Percentiles rank a stretch among this genome's conserved stretches.
These are phyloP conservation scores for Boletus sp. DNA, from an alignment of 768 basidiomycete species.

Conservation along the genomic window DNA sequence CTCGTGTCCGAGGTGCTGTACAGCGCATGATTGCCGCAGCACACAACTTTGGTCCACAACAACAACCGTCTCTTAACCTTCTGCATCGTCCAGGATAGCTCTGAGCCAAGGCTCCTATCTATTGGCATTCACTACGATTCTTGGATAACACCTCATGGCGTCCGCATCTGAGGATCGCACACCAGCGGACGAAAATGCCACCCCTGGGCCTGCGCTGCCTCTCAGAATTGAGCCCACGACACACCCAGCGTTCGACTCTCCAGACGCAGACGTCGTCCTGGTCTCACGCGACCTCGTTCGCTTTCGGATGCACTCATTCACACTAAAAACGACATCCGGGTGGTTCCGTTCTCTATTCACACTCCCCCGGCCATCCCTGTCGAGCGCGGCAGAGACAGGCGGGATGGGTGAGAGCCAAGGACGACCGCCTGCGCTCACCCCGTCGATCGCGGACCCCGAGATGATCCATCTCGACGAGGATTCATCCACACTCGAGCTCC, in stretches of 20 bases:
- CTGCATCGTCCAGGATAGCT: not conserved
- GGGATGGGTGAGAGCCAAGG: not conserved
- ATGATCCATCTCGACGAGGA: constrained; percentile 58
- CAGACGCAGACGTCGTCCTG: constrained; percentile 55
- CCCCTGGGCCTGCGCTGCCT: not conserved
- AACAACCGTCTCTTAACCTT: not conserved
- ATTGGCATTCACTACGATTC: not conserved
- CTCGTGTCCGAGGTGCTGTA: not conserved
- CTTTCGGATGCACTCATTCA: constrained; percentile 59
- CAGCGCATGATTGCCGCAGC: not conserved
- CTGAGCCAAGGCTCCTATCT: not conserved
- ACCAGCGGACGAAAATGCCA: not conserved
- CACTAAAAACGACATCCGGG: constrained; percentile 57
- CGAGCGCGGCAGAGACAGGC: not conserved
- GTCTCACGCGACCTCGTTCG: constrained; percentile 45
- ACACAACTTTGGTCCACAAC: not conserved
- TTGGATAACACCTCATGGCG: constrained; percentile 10
- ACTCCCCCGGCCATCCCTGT: constrained; percentile 41
- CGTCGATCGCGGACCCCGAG: constrained; percentile 25
- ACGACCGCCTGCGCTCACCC: constrained; percentile 4
- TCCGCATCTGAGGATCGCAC: constrained; percentile 11
- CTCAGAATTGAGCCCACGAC: constrained; percentile 19
- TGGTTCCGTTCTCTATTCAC: constrained; percentile 57
- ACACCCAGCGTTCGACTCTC: constrained; percentile 50
- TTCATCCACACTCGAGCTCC: constrained; percentile 46